phyloP scores from a whole-genome alignment of 2,329 filamentous ascomycete genomes.

The Chaetomiaceae sp. region DNA sequence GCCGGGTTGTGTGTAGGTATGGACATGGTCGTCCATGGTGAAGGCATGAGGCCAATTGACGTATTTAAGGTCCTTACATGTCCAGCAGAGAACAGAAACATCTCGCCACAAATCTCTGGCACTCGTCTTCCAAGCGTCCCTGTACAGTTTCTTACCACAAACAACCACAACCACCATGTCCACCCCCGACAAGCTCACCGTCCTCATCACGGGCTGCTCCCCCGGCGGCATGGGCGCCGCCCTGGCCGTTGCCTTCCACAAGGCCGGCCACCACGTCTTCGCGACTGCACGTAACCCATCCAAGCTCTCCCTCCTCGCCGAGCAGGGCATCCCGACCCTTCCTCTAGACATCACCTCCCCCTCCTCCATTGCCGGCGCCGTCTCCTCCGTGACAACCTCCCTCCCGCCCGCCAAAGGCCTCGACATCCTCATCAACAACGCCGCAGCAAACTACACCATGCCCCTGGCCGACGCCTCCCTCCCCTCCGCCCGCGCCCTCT shows the following conservation, averaged over 20 bases:
- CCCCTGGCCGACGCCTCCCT: slow-evolving; percentile 34
- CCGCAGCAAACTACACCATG: slow-evolving; percentile 32
- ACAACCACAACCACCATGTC: too few species aligned
- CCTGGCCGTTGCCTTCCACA: slow-evolving; percentile 37
- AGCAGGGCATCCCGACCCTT: slow-evolving; percentile 36
- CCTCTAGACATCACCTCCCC: slow-evolving; percentile 38
- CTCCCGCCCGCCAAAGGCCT: slow-evolving; percentile 34
- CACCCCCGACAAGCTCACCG: neutral
- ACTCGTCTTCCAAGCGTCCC: too few species aligned
- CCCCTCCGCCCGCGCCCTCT: slow-evolving; percentile 28
- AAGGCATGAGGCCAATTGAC: too few species aligned
- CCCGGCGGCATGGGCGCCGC: slow-evolving; percentile 31
- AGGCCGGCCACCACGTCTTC: slow-evolving; percentile 36
- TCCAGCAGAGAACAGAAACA: too few species aligned
- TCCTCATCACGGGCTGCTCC: slow-evolving; percentile 7
- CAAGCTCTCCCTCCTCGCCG: slow-evolving; percentile 32
- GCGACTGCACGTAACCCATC: slow-evolving; percentile 36
- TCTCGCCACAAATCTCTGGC: too few species aligned
- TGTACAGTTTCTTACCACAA: too few species aligned
- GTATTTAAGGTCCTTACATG: too few species aligned
- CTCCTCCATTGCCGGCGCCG: slow-evolving; percentile 32
- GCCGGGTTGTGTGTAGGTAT: too few species aligned
- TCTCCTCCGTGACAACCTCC: slow-evolving; percentile 30
- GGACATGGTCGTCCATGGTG: too few species aligned
- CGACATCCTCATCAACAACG: slow-evolving; percentile 43